Evolutionary conservation across 2,329 filamentous ascomycete genomes (phyloP), one percentile per base, ranked within the genome.

Genomic region (Penicillium sp.): DNA sequence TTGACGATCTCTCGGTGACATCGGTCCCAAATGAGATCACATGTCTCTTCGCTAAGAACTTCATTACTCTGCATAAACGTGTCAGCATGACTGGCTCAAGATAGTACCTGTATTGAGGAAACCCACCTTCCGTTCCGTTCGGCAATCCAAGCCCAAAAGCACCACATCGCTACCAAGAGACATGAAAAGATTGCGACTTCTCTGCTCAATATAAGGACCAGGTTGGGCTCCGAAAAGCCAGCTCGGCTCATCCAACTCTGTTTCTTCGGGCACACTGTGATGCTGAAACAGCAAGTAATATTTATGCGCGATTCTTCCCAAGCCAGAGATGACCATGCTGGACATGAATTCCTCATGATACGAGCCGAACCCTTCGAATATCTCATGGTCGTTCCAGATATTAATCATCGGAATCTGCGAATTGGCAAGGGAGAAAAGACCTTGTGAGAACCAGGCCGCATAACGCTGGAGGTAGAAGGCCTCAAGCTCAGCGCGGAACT

Each of bases 221-320:
- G 83, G 85, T 22, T 75, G 72, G 15, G 76, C 70, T 4, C 92
- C 92, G 3, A 96, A 67, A 12, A 93, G 69, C 92, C 92, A 96
- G 58, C 87, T 95, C 2, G 90, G 86, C 62, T 98, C 93, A 2
- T 84, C 77, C 23, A 75, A 72, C 50, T 93, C 82, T 0, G 82
- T 87, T 67, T 98, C 92, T 30, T 82, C 77, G 1, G 79, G 69
- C 3, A 94, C 72, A 50, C 84, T 94, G 62, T 98, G 93, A 53
- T 98, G 92, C 62, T 98, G 92, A 69, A 98, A 98, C 6, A 98
- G 75, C 80, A 98, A 83, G 57, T 98, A 98, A 66, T 96, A 98
- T 62, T 98, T 98, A 76, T 92, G 96, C 0, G 90, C 90, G 33
- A 96, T 80, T 25, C 84, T 84, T 2, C 92, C 93, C 6, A 98